Evolutionary conservation across 2,329 filamentous ascomycete species (phyloP).

Genomic region (Penicillium capsulatum): DNA sequence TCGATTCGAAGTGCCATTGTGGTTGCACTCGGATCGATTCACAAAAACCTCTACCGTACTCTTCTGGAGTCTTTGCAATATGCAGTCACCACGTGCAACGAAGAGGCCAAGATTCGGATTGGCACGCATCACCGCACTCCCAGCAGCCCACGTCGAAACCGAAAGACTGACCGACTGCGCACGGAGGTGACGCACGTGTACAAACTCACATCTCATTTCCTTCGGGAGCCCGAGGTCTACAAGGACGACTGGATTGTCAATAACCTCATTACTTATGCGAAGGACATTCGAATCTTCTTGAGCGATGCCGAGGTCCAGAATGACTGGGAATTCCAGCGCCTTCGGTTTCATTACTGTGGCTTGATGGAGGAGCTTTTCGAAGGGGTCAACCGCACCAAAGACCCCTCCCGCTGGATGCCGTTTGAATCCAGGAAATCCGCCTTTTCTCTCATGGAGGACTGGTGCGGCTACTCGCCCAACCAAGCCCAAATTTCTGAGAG

Average conservation of each 20-base stretch:
- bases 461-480: constrained; percentile 96
- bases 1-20: constrained; percentile 88
- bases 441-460: constrained; percentile 96
- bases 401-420: constrained; percentile 90
- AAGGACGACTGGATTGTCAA: constrained; percentile 86
- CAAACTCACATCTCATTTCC: constrained; percentile 84
- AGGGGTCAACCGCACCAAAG: constrained; percentile 77
- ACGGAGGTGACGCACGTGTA: constrained; percentile 97
- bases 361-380: constrained; percentile 90
- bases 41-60: constrained; percentile 86
- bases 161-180: constrained; percentile 77
- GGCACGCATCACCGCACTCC: constrained; percentile 72
- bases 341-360: constrained; percentile 90
- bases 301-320: constrained; percentile 93
- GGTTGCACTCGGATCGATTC: constrained; percentile 87
- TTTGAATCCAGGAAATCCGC: constrained; percentile 95
- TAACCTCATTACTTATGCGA: constrained; percentile 84
- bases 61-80: constrained; percentile 85
- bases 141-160: constrained; percentile 75
- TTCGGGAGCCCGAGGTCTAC: constrained; percentile 72
- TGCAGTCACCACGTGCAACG: constrained; percentile 78
- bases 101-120: constrained; percentile 79
- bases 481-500: constrained; percentile 74
- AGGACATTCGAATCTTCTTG: constrained; percentile 87
- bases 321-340: constrained; percentile 88